phyloP scores from a whole-genome alignment of 202 grass and related monocot genomes.

The Schoenoplectus tabernaemontani region DNA sequence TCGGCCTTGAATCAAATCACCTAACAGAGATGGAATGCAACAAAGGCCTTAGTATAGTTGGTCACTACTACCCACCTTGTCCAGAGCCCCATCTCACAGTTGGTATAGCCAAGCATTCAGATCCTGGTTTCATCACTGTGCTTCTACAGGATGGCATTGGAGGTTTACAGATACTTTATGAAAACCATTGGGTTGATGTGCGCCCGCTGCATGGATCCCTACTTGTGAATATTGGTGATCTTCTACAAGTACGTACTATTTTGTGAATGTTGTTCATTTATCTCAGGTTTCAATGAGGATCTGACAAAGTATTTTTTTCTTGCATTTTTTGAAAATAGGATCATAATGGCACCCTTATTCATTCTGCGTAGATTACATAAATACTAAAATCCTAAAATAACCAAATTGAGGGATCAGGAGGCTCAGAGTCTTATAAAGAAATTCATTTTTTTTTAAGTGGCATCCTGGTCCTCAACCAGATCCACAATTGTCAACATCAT shows the following conservation, averaged over 20 bases:
- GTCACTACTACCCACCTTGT: slow-evolving; percentile 32
- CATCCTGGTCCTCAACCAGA: too few species aligned
- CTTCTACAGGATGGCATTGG: slow-evolving; percentile 27
- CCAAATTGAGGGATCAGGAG: too few species aligned
- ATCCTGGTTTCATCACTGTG: slow-evolving; percentile 23
- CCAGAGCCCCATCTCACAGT: slow-evolving; percentile 24
- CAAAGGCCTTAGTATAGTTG: neutral
- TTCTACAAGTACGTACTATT: slow-evolving; percentile 17
- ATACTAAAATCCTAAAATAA: too few species aligned
- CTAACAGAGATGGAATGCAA: slow-evolving; percentile 12
- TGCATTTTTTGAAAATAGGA: too few species aligned
- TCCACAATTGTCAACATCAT: too few species aligned
- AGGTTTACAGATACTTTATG: slow-evolving; percentile 19
- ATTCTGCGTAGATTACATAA: too few species aligned
- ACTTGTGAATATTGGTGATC: slow-evolving; percentile 22
- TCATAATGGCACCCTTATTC: too few species aligned
- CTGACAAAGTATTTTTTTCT: too few species aligned
- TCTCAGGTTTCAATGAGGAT: too few species aligned
- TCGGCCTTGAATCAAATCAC: slow-evolving; percentile 18
- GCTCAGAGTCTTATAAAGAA: too few species aligned
- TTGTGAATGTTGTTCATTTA: too few species aligned
- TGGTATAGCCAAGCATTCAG: slow-evolving; percentile 20
- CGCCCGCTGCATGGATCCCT: slow-evolving; percentile 8
- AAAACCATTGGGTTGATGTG: slow-evolving; percentile 15
- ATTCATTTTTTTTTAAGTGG: too few species aligned